Base-by-base conservation (phyloP, 2,329 filamentous ascomycete genomes). In the Xylaria polymorpha region DNA sequence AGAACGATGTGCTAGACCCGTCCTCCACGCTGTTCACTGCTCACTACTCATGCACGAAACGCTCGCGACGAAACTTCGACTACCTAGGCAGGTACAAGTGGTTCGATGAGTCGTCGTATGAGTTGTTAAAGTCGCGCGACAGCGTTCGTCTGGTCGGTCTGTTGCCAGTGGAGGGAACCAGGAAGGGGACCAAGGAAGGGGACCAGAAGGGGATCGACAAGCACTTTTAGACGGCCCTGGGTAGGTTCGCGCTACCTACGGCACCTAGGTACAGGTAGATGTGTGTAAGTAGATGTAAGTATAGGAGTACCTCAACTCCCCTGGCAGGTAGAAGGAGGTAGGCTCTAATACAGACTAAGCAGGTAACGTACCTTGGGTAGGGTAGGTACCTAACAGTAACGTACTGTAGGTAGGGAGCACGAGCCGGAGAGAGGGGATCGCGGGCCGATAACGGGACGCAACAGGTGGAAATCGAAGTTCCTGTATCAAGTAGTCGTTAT, bases 371-470 rank as follows among this genome's bases (percentile, higher is more conserved):
- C 46, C 22, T 50, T 37, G 35, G 35, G 35, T 37, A 37, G 35
- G 35, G 35, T 37, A 37, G 29, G 51, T 4, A 37, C 29, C 12
- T 55, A n/a, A 32, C 15, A 51, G 48, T 32, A 10, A 15, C 29
- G 50, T 32, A 10, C 41, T 4, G 35, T 37, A 37, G n/a, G 1
- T 8, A 39, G n/a, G 32, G 18, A 56, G 32, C 35, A 37, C 9
- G 32, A 56, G 9, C 35, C 10, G 35, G 53, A 14, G 55, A 43
- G 55, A 15, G 32, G 53, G 37, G 55, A 20, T 37, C n/a, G 20
- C 22, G 37, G 55, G 55, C 55, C 55, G 55, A 57, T 57, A 25
- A 37, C 55, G 55, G 55, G 55, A 41, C 37, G 43, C 55, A 43
- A 8, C 20, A 43, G 37, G 37, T 43, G 8, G 14, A 57, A 43